Percentiles rank a stretch among this genome's conserved stretches.
phyloP scores from a whole-genome alignment of 371 early-diverging fungal genomes.

The Enteropsectra breve region DNA sequence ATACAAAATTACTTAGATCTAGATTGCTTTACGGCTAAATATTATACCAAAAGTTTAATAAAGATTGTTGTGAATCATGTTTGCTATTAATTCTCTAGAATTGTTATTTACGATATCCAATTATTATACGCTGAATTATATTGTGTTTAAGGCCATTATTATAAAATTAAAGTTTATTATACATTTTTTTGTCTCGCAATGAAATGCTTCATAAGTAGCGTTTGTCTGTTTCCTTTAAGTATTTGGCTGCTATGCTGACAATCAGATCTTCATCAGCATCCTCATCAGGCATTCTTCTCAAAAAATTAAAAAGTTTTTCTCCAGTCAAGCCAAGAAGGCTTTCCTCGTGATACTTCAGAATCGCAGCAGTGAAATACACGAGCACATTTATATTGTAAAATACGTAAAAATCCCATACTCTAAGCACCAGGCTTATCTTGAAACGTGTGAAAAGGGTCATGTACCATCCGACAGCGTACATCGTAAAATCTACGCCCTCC shows the following conservation, averaged over 20 bases:
- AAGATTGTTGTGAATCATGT: too few relatives aligned
- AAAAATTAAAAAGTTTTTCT: slow-evolving; percentile 42
- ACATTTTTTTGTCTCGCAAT: too few relatives aligned
- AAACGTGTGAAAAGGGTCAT: slow-evolving; percentile 61
- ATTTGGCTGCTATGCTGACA: slow-evolving; percentile 15
- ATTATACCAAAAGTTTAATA: too few relatives aligned
- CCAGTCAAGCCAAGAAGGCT: slow-evolving; percentile 26
- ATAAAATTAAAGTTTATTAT: too few relatives aligned
- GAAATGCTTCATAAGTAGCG: too few relatives aligned
- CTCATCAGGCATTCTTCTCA: slow-evolving; percentile 33
- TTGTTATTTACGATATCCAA: too few relatives aligned
- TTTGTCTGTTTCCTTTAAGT: not conserved
- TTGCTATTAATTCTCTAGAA: too few relatives aligned
- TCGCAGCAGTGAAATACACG: slow-evolving; percentile 51
- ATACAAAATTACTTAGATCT: too few relatives aligned
- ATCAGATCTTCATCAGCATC: slow-evolving; percentile 40
- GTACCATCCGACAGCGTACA: slow-evolving; percentile 58
- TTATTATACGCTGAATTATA: too few relatives aligned
- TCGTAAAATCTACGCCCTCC: slow-evolving; percentile 38
- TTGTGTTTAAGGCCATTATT: too few relatives aligned
- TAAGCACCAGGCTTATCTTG: slow-evolving; percentile 38
- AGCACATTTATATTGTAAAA: slow-evolving; percentile 56
- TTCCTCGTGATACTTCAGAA: slow-evolving; percentile 40
- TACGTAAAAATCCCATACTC: slow-evolving; percentile 58
- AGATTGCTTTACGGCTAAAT: too few relatives aligned